A percentile compares a stretch with the other conserved stretches of the same genome.
These are phyloP conservation scores for Daldinia childiae DNA, from an alignment of 495 filamentous ascomycete species.

Conservation along the genomic window DNA sequence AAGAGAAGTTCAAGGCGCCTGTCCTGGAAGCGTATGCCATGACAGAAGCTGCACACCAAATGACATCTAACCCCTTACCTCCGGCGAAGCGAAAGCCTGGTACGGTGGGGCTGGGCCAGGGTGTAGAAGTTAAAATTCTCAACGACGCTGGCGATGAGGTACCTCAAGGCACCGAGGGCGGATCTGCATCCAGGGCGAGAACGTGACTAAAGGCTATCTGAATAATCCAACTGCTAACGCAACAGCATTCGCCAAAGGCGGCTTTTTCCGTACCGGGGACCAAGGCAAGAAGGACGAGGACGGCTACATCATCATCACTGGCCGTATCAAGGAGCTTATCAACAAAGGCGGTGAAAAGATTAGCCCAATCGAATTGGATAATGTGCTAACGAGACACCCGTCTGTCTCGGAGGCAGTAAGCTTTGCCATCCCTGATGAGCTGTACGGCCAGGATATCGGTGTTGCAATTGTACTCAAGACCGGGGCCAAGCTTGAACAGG, in stretches of 20 bases:
- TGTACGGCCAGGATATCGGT: slow-evolving; percentile 84
- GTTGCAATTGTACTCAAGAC: slow-evolving; percentile 79
- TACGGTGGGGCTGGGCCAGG: slow-evolving; percentile 80
- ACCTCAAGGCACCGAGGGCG: slow-evolving; percentile 70
- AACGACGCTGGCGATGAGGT: slow-evolving; percentile 70
- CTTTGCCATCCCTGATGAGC: slow-evolving; percentile 78
- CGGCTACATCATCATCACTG: slow-evolving; percentile 79
- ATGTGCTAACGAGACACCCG: slow-evolving; percentile 73
- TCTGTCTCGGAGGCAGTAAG: slow-evolving; percentile 79
- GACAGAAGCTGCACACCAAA: slow-evolving; percentile 90
- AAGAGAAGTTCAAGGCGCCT: slow-evolving; percentile 74
- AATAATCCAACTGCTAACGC: slow-evolving; percentile 80
- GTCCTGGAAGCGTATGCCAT: slow-evolving; percentile 92
- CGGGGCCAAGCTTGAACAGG: slow-evolving; percentile 59
- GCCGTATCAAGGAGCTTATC: slow-evolving; percentile 85
- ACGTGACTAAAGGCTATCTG: slow-evolving; percentile 83
- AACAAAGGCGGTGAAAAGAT: slow-evolving; percentile 88
- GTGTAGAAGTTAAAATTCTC: slow-evolving; percentile 81
- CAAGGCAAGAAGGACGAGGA: slow-evolving; percentile 79
- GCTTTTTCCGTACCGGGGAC: slow-evolving; percentile 87
- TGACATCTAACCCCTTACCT: slow-evolving; percentile 86
- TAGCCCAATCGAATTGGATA: slow-evolving; percentile 84
- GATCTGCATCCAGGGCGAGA: slow-evolving; percentile 80
- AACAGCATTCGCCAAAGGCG: slow-evolving; percentile 70
- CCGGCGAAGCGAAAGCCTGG: slow-evolving; percentile 77